Base-by-base conservation (phyloP, 495 filamentous ascomycete genomes). In the Terfezia boudieri region DNA sequence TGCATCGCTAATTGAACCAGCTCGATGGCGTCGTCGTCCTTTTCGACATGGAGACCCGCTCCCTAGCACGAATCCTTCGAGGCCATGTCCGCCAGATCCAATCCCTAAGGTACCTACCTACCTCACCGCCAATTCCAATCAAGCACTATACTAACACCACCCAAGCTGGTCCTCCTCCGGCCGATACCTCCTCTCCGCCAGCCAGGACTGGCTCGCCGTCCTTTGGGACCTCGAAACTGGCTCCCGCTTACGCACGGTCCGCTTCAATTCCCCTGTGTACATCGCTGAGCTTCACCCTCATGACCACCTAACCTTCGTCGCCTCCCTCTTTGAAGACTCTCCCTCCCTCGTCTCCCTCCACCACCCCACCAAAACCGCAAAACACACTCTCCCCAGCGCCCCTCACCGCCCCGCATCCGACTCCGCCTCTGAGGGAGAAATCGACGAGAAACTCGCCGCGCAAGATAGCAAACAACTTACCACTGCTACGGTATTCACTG, bases 21-120 rank as follows among this genome's bases (percentile, higher is more conserved):
- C 72, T 84, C 56, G 88, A 96, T 69, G 90, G 90, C 58, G 87
- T 82, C 14, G 82, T 96, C 49, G 82, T 94, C 37, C 83, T 99
- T 53, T 99, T 94, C 72, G 90, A 99, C 64, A 74, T 95, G 46
- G 92, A 95, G 65, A 96, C 92, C 32, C 90, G 88, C 72, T 87
- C 89, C 38, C 82, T 96, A 16, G 90, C 90, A 43, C 80, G 86
- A 54, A 95, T 95, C 66, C 73, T 96, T 37, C 77, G 84, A 53
- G 90, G 90, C 8, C 90, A 99, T 69, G 89, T 83, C 16, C 73
- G 81, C 56, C 86, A 90, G 61, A 84, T 96, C 43, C 86, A 90
- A 57, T 90, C 84, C 11, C 66, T 96, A 20, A 51, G 43, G 43
- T 48, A 48, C 14, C 14, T 48, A 48, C 14, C 14, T 48, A 80